Conservation (phyloP, 2,329 filamentous ascomycete genomes). For the Neospermospora avenae region DNA sequence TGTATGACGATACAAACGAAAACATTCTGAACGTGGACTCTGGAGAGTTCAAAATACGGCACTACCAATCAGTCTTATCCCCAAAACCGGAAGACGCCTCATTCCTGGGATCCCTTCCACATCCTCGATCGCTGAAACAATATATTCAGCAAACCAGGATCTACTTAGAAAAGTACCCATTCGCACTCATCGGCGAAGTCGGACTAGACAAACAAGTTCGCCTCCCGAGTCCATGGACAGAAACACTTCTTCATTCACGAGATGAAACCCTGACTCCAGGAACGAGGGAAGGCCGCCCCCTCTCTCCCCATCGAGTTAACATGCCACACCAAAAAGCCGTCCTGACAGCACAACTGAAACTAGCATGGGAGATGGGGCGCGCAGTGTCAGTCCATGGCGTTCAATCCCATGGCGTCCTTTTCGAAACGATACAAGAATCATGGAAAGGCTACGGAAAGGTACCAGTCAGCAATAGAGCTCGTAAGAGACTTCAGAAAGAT, state of each 20-base stretch:
- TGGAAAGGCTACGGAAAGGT: constrained; percentile 70
- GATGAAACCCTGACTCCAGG: constrained; percentile 60
- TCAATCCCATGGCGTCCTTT: constrained; percentile 55
- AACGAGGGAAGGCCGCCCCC: constrained; percentile 63
- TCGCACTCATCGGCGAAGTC: constrained; percentile 72
- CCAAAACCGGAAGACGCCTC: constrained; percentile 47
- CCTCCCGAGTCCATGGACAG: constrained; percentile 59
- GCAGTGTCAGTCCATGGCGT: constrained; percentile 74
- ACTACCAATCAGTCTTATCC: constrained; percentile 65
- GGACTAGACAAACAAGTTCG: constrained; percentile 76
- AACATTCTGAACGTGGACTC: constrained; percentile 11
- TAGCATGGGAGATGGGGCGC: constrained; percentile 68
- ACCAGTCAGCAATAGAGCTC: constrained; percentile 57
- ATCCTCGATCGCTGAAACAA: constrained; percentile 55
- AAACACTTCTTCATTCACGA: constrained; percentile 38
- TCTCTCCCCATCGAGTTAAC: constrained; percentile 66
- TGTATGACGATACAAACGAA: constrained; percentile 57
- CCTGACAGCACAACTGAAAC: constrained; percentile 63
- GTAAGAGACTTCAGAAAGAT: constrained; percentile 46
- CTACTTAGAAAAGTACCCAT: constrained; percentile 54
- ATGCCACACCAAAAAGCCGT: constrained; percentile 67
- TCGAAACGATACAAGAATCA: constrained; percentile 58
- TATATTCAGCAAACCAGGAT: constrained; percentile 55
- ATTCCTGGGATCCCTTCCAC: constrained; percentile 51
- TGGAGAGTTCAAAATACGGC: constrained; percentile 44